phyloP scores from a whole-genome alignment of 176 grass and related monocot species.

The Carex myosuroides region DNA sequence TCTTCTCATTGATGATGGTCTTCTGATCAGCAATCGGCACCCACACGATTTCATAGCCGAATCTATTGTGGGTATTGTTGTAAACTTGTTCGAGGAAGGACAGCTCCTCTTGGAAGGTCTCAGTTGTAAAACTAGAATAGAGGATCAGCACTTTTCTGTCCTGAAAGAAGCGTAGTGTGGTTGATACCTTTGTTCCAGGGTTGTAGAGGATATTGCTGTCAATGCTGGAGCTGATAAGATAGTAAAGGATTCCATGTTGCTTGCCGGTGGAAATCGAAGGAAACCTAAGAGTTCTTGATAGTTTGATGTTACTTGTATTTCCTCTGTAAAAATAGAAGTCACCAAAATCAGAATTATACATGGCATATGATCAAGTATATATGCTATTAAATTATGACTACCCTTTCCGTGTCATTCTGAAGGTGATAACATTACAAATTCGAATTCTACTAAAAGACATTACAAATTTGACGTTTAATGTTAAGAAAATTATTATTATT shows the following conservation, averaged over 20 bases:
- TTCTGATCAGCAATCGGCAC: neutral
- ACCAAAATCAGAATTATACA: neutral
- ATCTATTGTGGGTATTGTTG: neutral
- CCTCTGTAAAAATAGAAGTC: neutral
- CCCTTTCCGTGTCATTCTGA: neutral
- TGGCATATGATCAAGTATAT: neutral
- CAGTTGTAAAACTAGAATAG: constrained; percentile 1
- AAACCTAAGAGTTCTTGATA: neutral
- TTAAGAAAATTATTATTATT: neutral
- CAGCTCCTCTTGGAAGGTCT: constrained; percentile 2
- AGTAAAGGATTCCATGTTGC: constrained; percentile 20
- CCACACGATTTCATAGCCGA: constrained; percentile 1
- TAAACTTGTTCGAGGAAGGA: neutral
- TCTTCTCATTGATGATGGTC: neutral
- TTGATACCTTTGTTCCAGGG: neutral
- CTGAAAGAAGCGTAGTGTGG: constrained; percentile 4
- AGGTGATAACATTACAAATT: neutral
- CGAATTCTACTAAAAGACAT: too few species aligned
- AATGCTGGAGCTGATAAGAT: neutral
- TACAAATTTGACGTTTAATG: neutral
- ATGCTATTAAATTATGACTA: neutral
- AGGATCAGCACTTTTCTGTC: constrained; percentile 4
- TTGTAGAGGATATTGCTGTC: constrained; percentile 9
- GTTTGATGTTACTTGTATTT: neutral
- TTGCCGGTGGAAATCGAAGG: neutral